Evolutionary conservation across 2,329 filamentous ascomycete genomes (phyloP).

Genomic region (Gnomoniopsis sp.): DNA sequence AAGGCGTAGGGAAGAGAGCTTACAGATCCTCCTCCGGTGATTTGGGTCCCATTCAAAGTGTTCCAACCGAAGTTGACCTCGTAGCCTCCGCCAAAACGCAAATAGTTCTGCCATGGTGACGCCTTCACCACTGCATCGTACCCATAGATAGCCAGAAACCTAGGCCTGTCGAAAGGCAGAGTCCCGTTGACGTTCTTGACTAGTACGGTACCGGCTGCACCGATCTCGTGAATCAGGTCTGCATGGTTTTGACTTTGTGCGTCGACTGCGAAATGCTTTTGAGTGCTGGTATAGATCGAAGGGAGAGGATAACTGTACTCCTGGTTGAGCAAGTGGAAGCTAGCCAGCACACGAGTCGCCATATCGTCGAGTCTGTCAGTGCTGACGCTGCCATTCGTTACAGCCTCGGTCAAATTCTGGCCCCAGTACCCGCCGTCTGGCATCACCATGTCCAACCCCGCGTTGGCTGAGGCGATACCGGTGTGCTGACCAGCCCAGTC

Average conservation of each 20-base stretch:
- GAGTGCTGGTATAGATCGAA: constrained; percentile 9
- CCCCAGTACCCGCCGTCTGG: constrained; percentile 38
- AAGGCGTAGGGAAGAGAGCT: too few species aligned
- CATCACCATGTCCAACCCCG: constrained; percentile 72
- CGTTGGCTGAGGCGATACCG: constrained; percentile 57
- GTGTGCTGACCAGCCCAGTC: constrained; percentile 68
- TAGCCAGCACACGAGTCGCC: constrained; percentile 25
- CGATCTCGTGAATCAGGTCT: constrained; percentile 15
- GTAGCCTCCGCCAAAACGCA: constrained; percentile 53
- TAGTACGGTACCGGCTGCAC: constrained; percentile 38
- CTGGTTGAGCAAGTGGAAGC: constrained; percentile 13
- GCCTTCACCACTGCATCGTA: constrained; percentile 52
- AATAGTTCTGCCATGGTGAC: constrained; percentile 10
- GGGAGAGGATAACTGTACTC: constrained; percentile 11
- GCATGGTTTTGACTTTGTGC: constrained; percentile 9
- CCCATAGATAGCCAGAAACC: constrained; percentile 55
- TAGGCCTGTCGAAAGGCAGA: constrained; percentile 52
- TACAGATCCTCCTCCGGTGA: constrained; percentile 40
- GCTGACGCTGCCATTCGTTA: constrained; percentile 58
- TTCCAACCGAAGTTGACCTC: constrained; percentile 31
- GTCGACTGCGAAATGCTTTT: constrained; percentile 14
- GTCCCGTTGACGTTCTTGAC: constrained; percentile 59
- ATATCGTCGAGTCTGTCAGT: constrained; percentile 58
- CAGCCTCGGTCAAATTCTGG: constrained; percentile 53
- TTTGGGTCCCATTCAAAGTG: constrained; percentile 41